Percentiles rank a stretch among this genome's conserved stretches.
These are phyloP conservation scores for Oidiodendron maius DNA, from an alignment of 495 filamentous ascomycete genomes.

Conservation along the genomic window DNA sequence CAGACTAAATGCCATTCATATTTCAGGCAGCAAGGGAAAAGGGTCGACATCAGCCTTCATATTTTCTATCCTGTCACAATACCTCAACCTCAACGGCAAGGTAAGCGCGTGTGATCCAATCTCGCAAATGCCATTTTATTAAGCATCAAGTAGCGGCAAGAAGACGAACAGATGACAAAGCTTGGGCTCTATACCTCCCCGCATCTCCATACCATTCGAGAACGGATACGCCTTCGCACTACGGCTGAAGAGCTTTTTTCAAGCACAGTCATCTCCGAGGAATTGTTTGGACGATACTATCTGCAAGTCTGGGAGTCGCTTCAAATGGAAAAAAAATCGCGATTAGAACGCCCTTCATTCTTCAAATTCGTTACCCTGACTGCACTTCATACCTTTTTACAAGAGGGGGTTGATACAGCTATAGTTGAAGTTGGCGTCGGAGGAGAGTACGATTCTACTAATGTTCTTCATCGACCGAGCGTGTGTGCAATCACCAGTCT, in stretches of 20 bases:
- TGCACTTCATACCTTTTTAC: slow-evolving; percentile 79
- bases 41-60: slow-evolving; percentile 72
- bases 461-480: slow-evolving; percentile 67
- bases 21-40: slow-evolving; percentile 91
- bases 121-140: no score
- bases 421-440: slow-evolving; percentile 90
- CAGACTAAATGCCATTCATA: slow-evolving; percentile 72
- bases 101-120: no score
- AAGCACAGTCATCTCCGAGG: slow-evolving; percentile 74
- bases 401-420: slow-evolving; percentile 71
- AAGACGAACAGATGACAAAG: slow-evolving; percentile 36
- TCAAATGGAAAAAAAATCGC: no score
- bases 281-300: slow-evolving; percentile 76
- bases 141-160: no score
- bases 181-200: slow-evolving; percentile 85
- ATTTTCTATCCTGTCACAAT: slow-evolving; percentile 41
- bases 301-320: slow-evolving; percentile 92
- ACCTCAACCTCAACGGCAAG: no score
- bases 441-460: slow-evolving; percentile 89
- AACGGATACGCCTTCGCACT: slow-evolving; percentile 80
- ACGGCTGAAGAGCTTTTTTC: no score
- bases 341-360: no score
- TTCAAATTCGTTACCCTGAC: slow-evolving; percentile 84
- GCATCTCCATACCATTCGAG: slow-evolving; percentile 76
- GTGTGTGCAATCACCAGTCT: slow-evolving; percentile 75